Conservation (phyloP, 495 filamentous ascomycete genomes). For the Astrothelium macrocarpum region DNA sequence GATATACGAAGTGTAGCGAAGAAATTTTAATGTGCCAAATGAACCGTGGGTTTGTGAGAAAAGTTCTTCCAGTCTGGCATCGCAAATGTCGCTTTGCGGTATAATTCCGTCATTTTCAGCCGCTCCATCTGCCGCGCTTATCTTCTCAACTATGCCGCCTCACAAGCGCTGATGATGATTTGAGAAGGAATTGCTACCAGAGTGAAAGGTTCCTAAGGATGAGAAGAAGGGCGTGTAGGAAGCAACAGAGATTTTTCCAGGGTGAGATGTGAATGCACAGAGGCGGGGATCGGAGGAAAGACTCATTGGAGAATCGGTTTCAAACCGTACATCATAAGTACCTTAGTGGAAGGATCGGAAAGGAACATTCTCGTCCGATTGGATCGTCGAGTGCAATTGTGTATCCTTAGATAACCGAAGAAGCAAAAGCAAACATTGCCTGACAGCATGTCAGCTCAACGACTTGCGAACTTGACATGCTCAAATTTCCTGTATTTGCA, state of each 20-base stretch:
- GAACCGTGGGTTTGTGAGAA: too few species aligned
- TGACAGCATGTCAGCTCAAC: too few species aligned
- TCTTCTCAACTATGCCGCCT: slow-evolving; percentile 74
- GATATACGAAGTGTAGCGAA: too few species aligned
- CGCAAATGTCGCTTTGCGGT: slow-evolving; percentile 86
- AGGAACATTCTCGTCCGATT: too few species aligned
- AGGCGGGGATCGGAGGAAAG: slow-evolving; percentile 75
- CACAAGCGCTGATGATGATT: slow-evolving; percentile 67
- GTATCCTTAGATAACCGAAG: too few species aligned
- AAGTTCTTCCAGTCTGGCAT: slow-evolving; percentile 55
- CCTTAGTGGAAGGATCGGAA: too few species aligned
- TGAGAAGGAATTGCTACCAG: slow-evolving; percentile 73
- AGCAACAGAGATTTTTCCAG: slow-evolving; percentile 68
- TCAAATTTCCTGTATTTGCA: too few species aligned
- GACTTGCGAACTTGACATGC: too few species aligned
- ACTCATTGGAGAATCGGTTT: slow-evolving; percentile 84
- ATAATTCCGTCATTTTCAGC: slow-evolving; percentile 73
- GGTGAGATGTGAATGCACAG: slow-evolving; percentile 67
- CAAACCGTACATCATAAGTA: too few species aligned
- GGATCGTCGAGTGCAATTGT: too few species aligned
- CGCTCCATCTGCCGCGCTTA: slow-evolving; percentile 76
- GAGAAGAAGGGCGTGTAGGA: slow-evolving; percentile 57
- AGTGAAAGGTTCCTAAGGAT: slow-evolving; percentile 51
- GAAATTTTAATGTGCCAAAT: too few species aligned
- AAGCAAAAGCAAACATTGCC: too few species aligned